These are phyloP conservation scores for Pyrenochaeta sp. DNA, from an alignment of 2,329 filamentous ascomycete genomes.

Conservation along the genomic window DNA sequence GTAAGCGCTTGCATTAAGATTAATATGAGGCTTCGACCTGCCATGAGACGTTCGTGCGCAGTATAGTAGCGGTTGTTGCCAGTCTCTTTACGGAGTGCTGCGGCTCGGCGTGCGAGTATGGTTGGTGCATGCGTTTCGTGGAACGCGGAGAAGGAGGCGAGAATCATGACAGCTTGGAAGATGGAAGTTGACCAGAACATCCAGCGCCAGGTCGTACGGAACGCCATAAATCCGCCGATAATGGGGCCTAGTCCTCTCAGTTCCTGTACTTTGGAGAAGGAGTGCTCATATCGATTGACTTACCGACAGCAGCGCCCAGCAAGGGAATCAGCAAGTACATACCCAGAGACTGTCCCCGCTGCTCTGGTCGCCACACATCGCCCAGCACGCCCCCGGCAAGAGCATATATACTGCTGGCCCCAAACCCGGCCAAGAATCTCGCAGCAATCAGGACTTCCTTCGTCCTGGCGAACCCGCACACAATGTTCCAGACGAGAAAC, in stretches of 20 bases:
- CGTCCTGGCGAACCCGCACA: slow-evolving; percentile 32
- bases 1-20: slow-evolving; percentile 49
- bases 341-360: slow-evolving; percentile 27
- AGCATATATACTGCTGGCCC: slow-evolving; percentile 32
- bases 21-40: slow-evolving; percentile 45
- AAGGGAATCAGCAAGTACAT: slow-evolving; percentile 33
- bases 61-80: slow-evolving; percentile 69
- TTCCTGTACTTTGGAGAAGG: not conserved
- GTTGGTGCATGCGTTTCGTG: slow-evolving; percentile 56
- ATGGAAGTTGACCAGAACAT: slow-evolving; percentile 39
- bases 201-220: slow-evolving; percentile 36
- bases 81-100: slow-evolving; percentile 56
- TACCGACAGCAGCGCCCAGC: slow-evolving; percentile 26
- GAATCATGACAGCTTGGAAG: slow-evolving; percentile 36
- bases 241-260: slow-evolving; percentile 23
- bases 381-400: slow-evolving; percentile 30
- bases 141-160: slow-evolving; percentile 43
- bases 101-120: slow-evolving; percentile 49
- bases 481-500: slow-evolving; percentile 37
- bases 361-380: slow-evolving; percentile 35
- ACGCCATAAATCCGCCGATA: slow-evolving; percentile 38
- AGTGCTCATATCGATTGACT: not conserved
- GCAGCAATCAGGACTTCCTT: slow-evolving; percentile 33
- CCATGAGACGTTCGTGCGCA: slow-evolving; percentile 32
- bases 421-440: slow-evolving; percentile 35